Conservation (phyloP, 768 basidiomycete genomes). For the Suillus lakei region DNA sequence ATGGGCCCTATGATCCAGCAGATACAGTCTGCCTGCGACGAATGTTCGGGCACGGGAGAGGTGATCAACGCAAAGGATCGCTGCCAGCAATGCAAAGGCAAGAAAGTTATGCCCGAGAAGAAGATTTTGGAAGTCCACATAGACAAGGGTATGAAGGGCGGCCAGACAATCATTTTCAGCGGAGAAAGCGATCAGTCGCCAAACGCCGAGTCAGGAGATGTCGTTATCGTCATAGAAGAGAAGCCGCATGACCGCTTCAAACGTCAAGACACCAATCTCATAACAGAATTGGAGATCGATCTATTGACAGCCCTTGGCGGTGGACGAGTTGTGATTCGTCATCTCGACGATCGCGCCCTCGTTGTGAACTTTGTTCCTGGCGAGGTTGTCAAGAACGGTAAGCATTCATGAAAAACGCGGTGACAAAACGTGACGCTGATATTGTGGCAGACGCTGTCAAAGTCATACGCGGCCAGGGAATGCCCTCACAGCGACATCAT, state of each 20-base stretch:
- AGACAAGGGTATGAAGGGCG: constrained; percentile 97
- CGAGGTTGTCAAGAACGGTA: constrained; percentile 93
- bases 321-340: constrained; percentile 87
- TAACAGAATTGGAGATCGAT: constrained; percentile 88
- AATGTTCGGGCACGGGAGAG: constrained; percentile 94
- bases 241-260: constrained; percentile 89
- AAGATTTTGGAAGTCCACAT: constrained; percentile 98
- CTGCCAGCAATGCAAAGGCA: constrained; percentile 92
- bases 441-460: constrained; percentile 74
- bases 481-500: constrained; percentile 98
- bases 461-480: constrained; percentile 92
- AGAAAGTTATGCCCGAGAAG: constrained; percentile 93
- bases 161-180: constrained; percentile 85
- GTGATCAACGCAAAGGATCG: constrained; percentile 92
- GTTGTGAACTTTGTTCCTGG: constrained; percentile 85
- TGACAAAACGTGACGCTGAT: background rate
- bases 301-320: constrained; percentile 92
- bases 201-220: constrained; percentile 88
- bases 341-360: constrained; percentile 91
- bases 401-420: constrained; percentile 24
- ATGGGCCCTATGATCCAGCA: constrained; percentile 99
- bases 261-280: constrained; percentile 86
- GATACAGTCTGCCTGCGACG: constrained; percentile 93
- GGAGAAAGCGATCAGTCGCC: constrained; percentile 96
- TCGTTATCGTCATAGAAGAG: constrained; percentile 93